Base-by-base conservation (phyloP, 441 rosid genomes). In the Pelargonium citronellum region DNA sequence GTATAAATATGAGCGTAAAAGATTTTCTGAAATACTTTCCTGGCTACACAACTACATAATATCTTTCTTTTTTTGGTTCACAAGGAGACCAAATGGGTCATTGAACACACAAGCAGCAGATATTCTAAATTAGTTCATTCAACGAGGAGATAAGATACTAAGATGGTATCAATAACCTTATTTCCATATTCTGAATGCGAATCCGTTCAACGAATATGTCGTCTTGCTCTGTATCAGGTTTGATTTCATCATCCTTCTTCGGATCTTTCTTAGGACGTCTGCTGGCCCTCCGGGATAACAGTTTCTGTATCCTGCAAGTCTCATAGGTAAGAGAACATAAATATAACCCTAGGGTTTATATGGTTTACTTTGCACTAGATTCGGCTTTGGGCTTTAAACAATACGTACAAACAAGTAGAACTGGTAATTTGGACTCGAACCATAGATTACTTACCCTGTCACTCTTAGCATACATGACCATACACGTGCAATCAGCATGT, bases 171-270 rank as follows among this genome's bases (percentile, higher is more conserved):
- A 67, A 24, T 58, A 17, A 89, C 97, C 93, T 87, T 67, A 89
- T 81, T 55, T 79, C 74, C 78, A 91, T 83, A 73, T 89, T 91
- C 81, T 91, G 90, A 20, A 87, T 83, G 27, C 91, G 87, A 66
- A 87, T 84, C 66, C 91, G 80, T 77, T 91, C 95, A 22, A 89
- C 83, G 57, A 12, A 79, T 69, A 89, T 69, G 78, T 79, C 84
- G 17, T 80, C 78, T 0, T 81, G 71, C 39, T 79, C 83, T 10
- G 64, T 30, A 5, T 87, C 87, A 49, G 66, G 75, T 13, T 17
- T 68, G 65, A 84, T 85, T 71, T 85, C 85, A 74, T 80, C 77
- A 37, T 76, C 74, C 12, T 83, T 66, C 46, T 79, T 71, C 53
- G 77, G 19, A 30, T 76, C 75, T 43, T 67, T 74, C 44, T 68